Percentiles rank a stretch among this genome's conserved stretches.
Evolutionary conservation across 179 eudicot species (phyloP).

Genomic region (Carnegiea gigantea): DNA sequence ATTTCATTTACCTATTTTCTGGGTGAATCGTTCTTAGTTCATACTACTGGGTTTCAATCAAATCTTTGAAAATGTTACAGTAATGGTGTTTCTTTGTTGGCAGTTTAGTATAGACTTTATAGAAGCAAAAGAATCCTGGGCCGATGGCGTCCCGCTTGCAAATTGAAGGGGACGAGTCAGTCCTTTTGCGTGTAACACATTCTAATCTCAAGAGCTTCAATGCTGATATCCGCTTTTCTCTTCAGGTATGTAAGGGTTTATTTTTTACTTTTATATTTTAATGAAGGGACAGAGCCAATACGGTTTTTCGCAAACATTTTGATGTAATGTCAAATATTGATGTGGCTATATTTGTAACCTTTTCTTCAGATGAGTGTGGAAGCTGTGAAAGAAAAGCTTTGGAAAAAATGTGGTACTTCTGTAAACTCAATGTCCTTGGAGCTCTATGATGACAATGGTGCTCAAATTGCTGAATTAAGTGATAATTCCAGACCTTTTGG

Average conservation of each 20-base stretch:
- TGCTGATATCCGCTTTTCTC: conserved; percentile 70
- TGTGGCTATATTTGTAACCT: conserved; percentile 3
- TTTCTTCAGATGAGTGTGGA: conserved; percentile 68
- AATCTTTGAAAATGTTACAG: background rate
- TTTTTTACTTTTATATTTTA: background rate
- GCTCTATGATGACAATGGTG: conserved; percentile 71
- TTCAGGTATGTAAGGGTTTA: conserved; percentile 44
- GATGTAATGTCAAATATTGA: background rate
- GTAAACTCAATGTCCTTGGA: conserved; percentile 75
- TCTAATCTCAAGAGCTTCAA: conserved; percentile 79
- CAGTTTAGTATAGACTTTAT: background rate
- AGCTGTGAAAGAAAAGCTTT: conserved; percentile 89
- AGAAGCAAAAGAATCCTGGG: background rate
- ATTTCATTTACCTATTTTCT: background rate
- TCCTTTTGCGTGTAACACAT: conserved; percentile 65
- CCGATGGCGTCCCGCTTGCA: conserved; percentile 62
- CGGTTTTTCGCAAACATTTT: background rate
- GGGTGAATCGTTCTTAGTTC: background rate
- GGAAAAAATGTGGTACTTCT: conserved; percentile 94
- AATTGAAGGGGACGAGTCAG: conserved; percentile 68
- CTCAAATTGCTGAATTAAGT: conserved; percentile 51
- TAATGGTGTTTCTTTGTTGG: background rate
- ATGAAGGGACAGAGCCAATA: background rate
- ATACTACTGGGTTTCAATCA: background rate
- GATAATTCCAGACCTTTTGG: conserved; percentile 69